Evolutionary conservation across 2,329 filamentous ascomycete genomes (phyloP).

Genomic region (Aspergillus sergii): DNA sequence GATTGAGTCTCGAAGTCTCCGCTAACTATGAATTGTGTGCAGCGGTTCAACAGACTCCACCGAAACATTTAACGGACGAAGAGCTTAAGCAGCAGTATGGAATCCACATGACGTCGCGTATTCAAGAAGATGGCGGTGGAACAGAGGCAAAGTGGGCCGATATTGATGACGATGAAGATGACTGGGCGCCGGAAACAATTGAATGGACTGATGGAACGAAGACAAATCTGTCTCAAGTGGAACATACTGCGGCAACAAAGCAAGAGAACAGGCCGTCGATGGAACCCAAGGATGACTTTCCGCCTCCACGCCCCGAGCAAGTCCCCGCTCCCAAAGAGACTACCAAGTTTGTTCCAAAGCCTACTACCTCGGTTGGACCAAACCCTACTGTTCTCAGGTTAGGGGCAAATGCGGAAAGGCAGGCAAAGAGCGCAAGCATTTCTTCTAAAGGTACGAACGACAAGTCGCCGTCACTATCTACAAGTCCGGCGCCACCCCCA

Average conservation of each 20-base stretch:
- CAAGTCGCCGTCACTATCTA: slow-evolving; percentile 53
- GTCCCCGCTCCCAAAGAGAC: slow-evolving; percentile 28
- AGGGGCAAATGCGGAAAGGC: slow-evolving; percentile 49
- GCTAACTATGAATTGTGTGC: slow-evolving; percentile 25
- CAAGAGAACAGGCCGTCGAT: slow-evolving; percentile 22
- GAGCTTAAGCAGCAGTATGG: slow-evolving; percentile 70
- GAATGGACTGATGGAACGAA: slow-evolving; percentile 72
- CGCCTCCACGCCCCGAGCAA: slow-evolving; percentile 22
- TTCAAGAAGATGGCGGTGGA: slow-evolving; percentile 63
- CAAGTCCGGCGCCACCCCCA: slow-evolving; percentile 59
- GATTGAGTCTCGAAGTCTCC: not conserved
- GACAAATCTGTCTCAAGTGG: slow-evolving; percentile 57
- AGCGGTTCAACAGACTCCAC: slow-evolving; percentile 58
- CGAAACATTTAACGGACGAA: slow-evolving; percentile 68
- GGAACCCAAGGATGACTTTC: slow-evolving; percentile 27
- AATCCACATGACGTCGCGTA: slow-evolving; percentile 66
- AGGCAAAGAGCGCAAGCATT: slow-evolving; percentile 47
- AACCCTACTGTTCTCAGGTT: slow-evolving; percentile 54
- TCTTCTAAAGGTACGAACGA: slow-evolving; percentile 55
- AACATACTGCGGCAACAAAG: slow-evolving; percentile 24
- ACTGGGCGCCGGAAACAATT: slow-evolving; percentile 68
- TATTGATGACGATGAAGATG: slow-evolving; percentile 70
- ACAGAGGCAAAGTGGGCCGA: slow-evolving; percentile 70
- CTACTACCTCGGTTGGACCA: slow-evolving; percentile 49
- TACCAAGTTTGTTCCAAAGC: slow-evolving; percentile 35